Percentiles rank a stretch among this genome's conserved stretches.
phyloP scores from a whole-genome alignment of 331 rosid species.

The Pyrus hybrid region DNA sequence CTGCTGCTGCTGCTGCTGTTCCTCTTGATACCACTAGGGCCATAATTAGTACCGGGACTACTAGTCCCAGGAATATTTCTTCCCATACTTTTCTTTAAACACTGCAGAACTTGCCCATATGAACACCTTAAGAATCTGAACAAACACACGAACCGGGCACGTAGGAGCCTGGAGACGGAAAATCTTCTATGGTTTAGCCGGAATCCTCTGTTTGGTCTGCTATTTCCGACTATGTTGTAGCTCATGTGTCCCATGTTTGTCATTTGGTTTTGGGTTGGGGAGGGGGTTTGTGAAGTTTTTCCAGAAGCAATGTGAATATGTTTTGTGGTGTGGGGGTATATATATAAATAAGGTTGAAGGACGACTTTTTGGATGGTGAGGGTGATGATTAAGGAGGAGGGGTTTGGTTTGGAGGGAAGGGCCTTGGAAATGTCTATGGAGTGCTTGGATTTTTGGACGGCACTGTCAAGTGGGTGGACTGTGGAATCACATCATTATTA shows the following conservation, averaged over 20 bases:
- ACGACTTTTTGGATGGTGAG: conserved; percentile 40
- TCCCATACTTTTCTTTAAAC: conserved; percentile 25
- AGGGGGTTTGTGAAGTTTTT: too few species aligned
- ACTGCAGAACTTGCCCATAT: conserved; percentile 26
- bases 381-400: conserved; percentile 13
- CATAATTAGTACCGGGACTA: not conserved
- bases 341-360: conserved; percentile 26
- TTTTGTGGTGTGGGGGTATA: conserved; percentile 13
- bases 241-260: conserved; percentile 9
- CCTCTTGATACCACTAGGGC: conserved; percentile 13
- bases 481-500: not conserved
- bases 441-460: conserved; percentile 27
- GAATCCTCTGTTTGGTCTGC: conserved; percentile 34
- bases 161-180: conserved; percentile 29
- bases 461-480: conserved; percentile 16
- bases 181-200: conserved; percentile 45
- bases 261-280: not conserved
- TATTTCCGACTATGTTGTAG: conserved; percentile 47
- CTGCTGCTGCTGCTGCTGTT: conserved; percentile 22
- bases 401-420: conserved; percentile 22
- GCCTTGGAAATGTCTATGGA: conserved; percentile 28
- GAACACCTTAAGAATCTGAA: conserved; percentile 36
- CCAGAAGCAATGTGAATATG: not conserved
- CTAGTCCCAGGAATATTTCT: conserved; percentile 4
- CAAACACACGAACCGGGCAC: conserved; percentile 38